Evolutionary conservation across 148 eudicot genomes (phyloP).

Genomic region (Fagopyrum homotropicum): DNA sequence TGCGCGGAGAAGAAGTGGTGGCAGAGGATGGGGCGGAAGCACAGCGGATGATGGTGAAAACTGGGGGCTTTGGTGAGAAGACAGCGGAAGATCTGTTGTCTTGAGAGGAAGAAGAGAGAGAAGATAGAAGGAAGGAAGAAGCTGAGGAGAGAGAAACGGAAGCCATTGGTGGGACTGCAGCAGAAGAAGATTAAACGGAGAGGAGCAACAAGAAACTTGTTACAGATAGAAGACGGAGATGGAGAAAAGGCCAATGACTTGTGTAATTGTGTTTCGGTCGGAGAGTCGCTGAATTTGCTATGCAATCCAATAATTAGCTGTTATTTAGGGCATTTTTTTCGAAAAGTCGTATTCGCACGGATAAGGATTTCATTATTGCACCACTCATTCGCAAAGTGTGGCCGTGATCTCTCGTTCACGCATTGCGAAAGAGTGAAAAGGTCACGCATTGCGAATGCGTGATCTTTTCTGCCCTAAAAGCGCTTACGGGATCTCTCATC

Average conservation of each 20-base stretch:
- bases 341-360: no score
- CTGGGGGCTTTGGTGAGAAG: conserved; percentile 11
- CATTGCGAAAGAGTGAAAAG: no score
- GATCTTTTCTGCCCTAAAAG: no score
- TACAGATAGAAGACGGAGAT: neutral
- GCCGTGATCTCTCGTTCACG: no score
- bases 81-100: conserved; percentile 14
- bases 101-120: conserved; percentile 27
- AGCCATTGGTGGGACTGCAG: conserved; percentile 16
- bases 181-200: neutral
- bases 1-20: conserved; percentile 18
- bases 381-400: no score
- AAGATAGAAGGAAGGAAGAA: conserved; percentile 39
- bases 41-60: conserved; percentile 18
- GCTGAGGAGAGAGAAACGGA: conserved; percentile 36
- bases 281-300: no score
- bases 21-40: conserved; percentile 16
- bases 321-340: no score
- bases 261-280: no score
- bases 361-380: no score
- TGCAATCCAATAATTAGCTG: no score
- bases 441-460: no score
- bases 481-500: no score
- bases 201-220: neutral
- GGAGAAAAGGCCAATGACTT: neutral